Base-by-base conservation (phyloP, 2,329 filamentous ascomycete species). In the Chaetomiaceae sp. region DNA sequence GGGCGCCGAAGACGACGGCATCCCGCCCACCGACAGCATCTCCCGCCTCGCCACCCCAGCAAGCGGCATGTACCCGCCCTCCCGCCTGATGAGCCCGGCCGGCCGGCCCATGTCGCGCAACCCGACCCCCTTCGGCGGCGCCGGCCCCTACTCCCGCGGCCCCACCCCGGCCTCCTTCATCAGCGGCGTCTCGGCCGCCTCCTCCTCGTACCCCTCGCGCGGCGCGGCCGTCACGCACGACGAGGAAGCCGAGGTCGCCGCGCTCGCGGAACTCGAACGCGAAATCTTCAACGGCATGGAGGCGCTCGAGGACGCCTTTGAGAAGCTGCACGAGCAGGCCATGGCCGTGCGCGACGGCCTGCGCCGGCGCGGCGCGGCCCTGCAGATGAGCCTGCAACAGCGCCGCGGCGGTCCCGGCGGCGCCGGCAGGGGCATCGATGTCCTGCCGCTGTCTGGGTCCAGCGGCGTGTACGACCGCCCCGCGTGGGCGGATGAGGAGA, bases 221-320 rank as follows among this genome's bases (percentile, higher is more conserved):
- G 77, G 68, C 13, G 77, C 80, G 37, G 76, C 82, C 2, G 91
- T 97, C 4, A 91, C 90, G 3, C 82, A 95, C 54, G 92, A 96
- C 66, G 92, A 97, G 69, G 92, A 97, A 65, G 89, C 89, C 49
- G 92, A 96, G 68, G 91, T 96, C 63, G 88, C 88, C 0, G 87
- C 89, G 1, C 78, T 96, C 5, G 90, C 90, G 7, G 92, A 96
- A 70, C 85, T 96, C 34, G 92, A 97, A 70, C 84, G 90, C 6
- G 90, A 96, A 65, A 95, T 97, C 53, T 96, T 92, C 71, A 79
- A 84, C 30, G 89, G 91, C 57, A 97, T 97, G 92, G 92, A 97
- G 71, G 85, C 84, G 0, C 79, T 97, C 21, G 92, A 97, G 69
- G 90, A 96, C 65, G 90, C 91, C 0, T 96, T 97, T 62, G 92